Base-by-base conservation (phyloP, 805 yeast genomes). In the Yamadazyma nakazawae region DNA sequence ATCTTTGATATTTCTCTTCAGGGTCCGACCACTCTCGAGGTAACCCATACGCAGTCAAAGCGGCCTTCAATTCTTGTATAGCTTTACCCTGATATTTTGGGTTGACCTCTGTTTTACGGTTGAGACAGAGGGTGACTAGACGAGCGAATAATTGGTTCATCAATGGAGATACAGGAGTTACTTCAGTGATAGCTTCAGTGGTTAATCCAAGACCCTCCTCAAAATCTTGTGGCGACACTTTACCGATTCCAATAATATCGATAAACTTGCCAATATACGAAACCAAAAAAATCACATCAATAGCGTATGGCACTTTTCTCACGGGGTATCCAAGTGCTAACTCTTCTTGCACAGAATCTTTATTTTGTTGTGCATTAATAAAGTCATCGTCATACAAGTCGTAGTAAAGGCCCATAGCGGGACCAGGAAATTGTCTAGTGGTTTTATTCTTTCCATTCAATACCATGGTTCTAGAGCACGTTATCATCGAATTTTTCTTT, bases 11-110 rank as follows among this genome's bases (percentile, higher is more conserved):
- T 6, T 40, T 40, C 35, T 50, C 53, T 12, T 26, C 37, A 1
- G 45, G 21, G 40, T 60, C 62, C 41, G 62, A 59, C 77, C 77
- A 72, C 49, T 70, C 75, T 21, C 42, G 49, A 2, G 77, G 76
- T 18, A 70, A 55, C 0, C 76, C 76, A 5, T 66, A 53, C 3
- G 43, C 26, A 8, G 49, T 38, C 38, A 56, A 49, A 45, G 60
- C 53, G 1, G 67, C 48, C 45, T 63, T 67, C 37, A 72, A 57
- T 48, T 70, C 75, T 17, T 55, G 56, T 14, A 68, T 58, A 2
- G 74, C 74, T 18, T 63, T 52, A 49, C 64, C 34, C 32, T 45
- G 53, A 21, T 28, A 48, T 49, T 61, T 49, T 14, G 63, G 47
- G 18, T 45, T 56, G 25, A 68, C 60, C 10, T 58, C 60, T 31